Evolutionary conservation across 2,329 filamentous ascomycete species (phyloP).

Genomic region (Calonectria ilicicola): DNA sequence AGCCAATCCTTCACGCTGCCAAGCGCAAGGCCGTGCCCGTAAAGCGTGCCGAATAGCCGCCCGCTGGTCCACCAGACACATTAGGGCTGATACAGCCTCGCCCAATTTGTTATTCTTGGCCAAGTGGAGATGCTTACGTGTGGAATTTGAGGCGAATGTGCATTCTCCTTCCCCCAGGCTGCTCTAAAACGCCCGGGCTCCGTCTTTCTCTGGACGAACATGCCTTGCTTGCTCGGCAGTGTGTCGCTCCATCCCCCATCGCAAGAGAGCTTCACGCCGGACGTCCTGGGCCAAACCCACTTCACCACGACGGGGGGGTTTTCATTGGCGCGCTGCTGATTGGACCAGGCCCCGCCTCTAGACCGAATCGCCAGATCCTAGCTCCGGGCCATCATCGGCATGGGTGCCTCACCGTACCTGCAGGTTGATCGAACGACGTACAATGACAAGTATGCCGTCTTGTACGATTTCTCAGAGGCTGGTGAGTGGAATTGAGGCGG

Average conservation of each 20-base stretch:
- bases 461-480: constrained; percentile 51
- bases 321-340: background rate
- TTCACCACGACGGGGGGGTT: background rate
- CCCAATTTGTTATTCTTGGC: constrained; percentile 33
- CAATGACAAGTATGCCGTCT: constrained; percentile 56
- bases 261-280: background rate
- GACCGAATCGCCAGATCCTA: constrained; percentile 6
- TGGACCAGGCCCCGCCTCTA: background rate
- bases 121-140: constrained; percentile 43
- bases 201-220: background rate
- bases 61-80: constrained; percentile 13
- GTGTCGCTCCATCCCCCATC: background rate
- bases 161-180: background rate
- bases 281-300: background rate
- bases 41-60: constrained; percentile 24
- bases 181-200: background rate
- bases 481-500: constrained; percentile 38
- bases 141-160: constrained; percentile 10
- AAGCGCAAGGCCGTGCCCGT: constrained; percentile 26
- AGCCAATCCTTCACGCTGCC: constrained; percentile 17
- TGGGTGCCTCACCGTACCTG: background rate
- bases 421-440: constrained; percentile 34
- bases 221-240: background rate
- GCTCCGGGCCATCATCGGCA: background rate
- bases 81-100: constrained; percentile 28